A percentile compares a stretch with the other conserved stretches of the same genome.
Evolutionary conservation across 805 yeast species (phyloP).

Genomic region (Zygoascus flipseniorum): DNA sequence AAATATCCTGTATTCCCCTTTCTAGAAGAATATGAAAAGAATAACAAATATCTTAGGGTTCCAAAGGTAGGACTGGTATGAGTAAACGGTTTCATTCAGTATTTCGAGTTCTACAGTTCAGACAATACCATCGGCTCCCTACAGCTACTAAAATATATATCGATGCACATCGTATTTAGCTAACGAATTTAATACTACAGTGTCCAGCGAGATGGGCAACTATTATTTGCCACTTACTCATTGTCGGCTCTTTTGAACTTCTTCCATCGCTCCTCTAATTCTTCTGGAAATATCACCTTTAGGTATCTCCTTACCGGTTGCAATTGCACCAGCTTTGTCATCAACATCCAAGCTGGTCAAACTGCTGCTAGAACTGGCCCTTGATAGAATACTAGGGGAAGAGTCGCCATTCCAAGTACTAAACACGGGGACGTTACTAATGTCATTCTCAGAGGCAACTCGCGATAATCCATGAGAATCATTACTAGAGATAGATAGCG

Average conservation of each 20-base stretch:
- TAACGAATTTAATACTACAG: too few species aligned
- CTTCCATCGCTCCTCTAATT: conserved; percentile 21
- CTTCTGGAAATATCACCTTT: conserved; percentile 18
- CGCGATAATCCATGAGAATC: conserved; percentile 53
- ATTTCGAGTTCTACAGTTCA: too few species aligned
- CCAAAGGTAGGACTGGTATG: too few species aligned
- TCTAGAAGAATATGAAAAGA: not conserved
- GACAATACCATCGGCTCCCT: too few species aligned
- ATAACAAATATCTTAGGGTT: too few species aligned
- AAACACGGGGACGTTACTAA: conserved; percentile 58
- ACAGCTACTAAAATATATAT: too few species aligned
- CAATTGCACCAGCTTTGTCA: conserved; percentile 2
- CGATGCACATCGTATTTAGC: not conserved
- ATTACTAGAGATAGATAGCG: conserved; percentile 28
- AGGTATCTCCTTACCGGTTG: conserved; percentile 11
- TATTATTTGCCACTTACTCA: not conserved
- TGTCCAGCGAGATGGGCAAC: not conserved
- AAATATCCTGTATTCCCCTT: not conserved
- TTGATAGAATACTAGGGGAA: not conserved
- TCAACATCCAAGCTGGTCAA: conserved; percentile 1
- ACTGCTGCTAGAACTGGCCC: conserved; percentile 1
- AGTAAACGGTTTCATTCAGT: too few species aligned
- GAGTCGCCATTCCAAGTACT: conserved; percentile 29
- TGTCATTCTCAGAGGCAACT: conserved; percentile 51
- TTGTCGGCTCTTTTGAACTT: conserved; percentile 3